phyloP scores from a whole-genome alignment of 140 eudicot genomes.

The Stevia rebaudiana region DNA sequence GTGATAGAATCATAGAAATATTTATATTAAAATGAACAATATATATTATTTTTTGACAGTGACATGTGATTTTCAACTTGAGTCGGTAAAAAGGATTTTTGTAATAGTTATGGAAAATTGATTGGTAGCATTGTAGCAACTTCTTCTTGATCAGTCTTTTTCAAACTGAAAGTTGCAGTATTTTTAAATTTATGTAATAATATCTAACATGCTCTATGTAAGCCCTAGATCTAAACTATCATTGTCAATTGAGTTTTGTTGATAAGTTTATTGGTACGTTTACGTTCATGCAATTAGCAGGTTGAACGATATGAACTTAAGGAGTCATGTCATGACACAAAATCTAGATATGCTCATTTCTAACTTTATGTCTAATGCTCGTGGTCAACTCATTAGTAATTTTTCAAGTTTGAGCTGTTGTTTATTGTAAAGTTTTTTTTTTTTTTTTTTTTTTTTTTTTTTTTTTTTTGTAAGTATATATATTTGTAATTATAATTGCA shows the following conservation, averaged over 20 bases:
- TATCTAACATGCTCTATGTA: conserved; percentile 15
- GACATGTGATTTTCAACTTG: neutral
- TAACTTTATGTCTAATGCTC: too few relatives aligned
- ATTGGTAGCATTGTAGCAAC: conserved; percentile 31
- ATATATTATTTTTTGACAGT: neutral
- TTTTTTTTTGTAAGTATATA: too few relatives aligned
- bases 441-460: too few relatives aligned
- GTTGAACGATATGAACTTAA: neutral
- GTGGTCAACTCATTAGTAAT: too few relatives aligned
- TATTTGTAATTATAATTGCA: too few relatives aligned
- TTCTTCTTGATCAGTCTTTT: conserved; percentile 11
- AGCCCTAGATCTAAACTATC: conserved; percentile 1
- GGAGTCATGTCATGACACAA: neutral
- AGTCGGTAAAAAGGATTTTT: neutral
- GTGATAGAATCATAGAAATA: neutral
- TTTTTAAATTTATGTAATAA: conserved; percentile 22
- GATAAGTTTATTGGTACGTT: neutral
- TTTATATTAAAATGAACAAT: neutral
- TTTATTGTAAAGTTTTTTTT: too few relatives aligned
- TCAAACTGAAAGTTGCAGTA: conserved; percentile 14
- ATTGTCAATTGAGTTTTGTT: neutral
- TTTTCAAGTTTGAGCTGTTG: too few relatives aligned
- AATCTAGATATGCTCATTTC: neutral
- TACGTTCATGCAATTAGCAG: conserved; percentile 1
- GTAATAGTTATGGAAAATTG: conserved; percentile 11